A percentile compares a stretch with the other conserved stretches of the same genome.
These are phyloP conservation scores for Papiliotrema flavescens DNA, from an alignment of 1,284 basidiomycete species.

Conservation along the genomic window DNA sequence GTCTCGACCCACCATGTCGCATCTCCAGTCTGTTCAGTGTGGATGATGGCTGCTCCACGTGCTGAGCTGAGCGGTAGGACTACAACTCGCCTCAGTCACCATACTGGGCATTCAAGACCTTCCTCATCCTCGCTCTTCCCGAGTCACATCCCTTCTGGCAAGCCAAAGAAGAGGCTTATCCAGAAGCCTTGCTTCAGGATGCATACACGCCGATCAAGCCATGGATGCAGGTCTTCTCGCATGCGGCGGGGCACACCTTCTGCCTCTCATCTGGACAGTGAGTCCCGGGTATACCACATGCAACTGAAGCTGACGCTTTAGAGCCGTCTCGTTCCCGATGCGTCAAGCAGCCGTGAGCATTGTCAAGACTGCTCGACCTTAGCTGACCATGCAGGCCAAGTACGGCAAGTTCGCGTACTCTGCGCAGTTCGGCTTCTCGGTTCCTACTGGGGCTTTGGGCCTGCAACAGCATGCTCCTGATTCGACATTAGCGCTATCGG, in stretches of 20 bases:
- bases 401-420: conserved; percentile 74
- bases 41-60: too few relatives aligned
- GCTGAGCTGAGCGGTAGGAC: conserved; percentile 11
- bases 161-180: conserved; percentile 51
- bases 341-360: conserved; percentile 52
- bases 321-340: too few relatives aligned
- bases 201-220: conserved; percentile 12
- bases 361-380: too few relatives aligned
- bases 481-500: conserved; percentile 63
- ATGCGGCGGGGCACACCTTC: conserved; percentile 25
- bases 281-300: not conserved
- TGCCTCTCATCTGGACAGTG: conserved; percentile 16
- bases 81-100: conserved; percentile 53
- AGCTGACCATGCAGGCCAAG: conserved; percentile 63
- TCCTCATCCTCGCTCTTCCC: conserved; percentile 62
- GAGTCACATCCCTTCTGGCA: conserved; percentile 67
- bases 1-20: not conserved
- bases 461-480: conserved; percentile 67
- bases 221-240: conserved; percentile 26
- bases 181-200: conserved; percentile 8
- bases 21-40: too few relatives aligned
- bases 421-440: conserved; percentile 68
- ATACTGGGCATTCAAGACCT: conserved; percentile 75
- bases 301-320: too few relatives aligned
- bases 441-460: conserved; percentile 61